Percentiles rank a stretch among this genome's conserved stretches.
Evolutionary conservation across 2,329 filamentous ascomycete genomes (phyloP).

Genomic region (Diaporthe nobilis): DNA sequence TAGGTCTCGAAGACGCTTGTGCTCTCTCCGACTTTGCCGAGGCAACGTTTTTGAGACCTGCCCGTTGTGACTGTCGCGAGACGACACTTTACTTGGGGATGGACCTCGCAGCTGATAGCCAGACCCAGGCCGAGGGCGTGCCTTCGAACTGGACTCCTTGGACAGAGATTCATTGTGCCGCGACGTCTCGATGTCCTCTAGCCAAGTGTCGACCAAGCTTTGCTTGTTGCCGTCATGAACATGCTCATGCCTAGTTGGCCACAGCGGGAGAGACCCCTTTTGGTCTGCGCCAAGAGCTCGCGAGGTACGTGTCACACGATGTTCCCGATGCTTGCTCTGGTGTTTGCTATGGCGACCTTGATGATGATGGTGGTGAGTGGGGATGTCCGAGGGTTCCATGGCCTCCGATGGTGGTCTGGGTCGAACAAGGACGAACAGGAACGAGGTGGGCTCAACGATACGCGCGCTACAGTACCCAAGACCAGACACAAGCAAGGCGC

Average conservation of each 20-base stretch:
- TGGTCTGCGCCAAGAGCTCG: not conserved
- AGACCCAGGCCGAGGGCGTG: not conserved
- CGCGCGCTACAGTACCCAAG: not conserved
- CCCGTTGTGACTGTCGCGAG: not conserved
- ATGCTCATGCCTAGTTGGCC: not conserved
- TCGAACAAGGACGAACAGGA: not conserved
- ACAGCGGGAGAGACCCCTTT: not conserved
- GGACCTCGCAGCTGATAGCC: not conserved
- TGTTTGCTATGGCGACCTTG: not conserved
- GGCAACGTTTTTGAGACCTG: not conserved
- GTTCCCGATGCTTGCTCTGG: not conserved
- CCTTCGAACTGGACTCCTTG: not conserved
- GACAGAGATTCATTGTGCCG: not conserved
- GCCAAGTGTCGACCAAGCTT: conserved; percentile 28
- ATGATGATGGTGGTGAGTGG: not conserved
- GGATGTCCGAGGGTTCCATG: conserved; percentile 20
- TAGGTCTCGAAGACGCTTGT: not conserved
- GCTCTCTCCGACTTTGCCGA: not conserved
- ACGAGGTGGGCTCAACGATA: not conserved
- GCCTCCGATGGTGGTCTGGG: not conserved
- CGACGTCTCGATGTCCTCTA: conserved; percentile 13
- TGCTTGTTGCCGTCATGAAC: conserved; percentile 9
- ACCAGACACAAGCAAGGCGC: not conserved
- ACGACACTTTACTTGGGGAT: not conserved
- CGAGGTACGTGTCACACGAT: not conserved